These are phyloP conservation scores for Berberis thunbergii DNA, from an alignment of 164 flowering plant species.

Conservation along the genomic window DNA sequence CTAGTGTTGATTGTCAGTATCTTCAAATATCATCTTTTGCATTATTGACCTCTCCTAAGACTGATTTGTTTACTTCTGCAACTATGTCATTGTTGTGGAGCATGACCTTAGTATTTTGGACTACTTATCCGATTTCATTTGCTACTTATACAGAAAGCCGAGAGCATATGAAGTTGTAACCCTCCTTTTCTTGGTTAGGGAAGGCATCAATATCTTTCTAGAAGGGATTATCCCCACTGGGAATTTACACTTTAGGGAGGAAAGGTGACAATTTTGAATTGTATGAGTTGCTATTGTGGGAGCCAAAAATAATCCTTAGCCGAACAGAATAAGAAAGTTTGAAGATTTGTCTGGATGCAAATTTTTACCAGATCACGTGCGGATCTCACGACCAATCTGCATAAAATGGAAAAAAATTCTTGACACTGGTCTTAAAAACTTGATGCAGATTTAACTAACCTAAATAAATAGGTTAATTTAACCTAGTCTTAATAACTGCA, in stretches of 20 bases:
- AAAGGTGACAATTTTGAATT: constrained; percentile 5
- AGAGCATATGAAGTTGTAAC: constrained; percentile 95
- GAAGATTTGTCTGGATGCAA: no score
- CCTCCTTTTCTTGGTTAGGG: constrained; percentile 94
- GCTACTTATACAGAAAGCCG: constrained; percentile 96
- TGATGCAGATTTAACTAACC: no score
- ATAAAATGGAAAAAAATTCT: no score
- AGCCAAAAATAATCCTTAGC: no score
- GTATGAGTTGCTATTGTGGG: no score
- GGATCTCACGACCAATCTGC: no score
- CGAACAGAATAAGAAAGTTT: no score
- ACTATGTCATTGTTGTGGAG: constrained; percentile 98
- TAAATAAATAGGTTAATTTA: no score
- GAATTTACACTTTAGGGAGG: constrained; percentile 88
- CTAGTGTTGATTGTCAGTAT: not conserved
- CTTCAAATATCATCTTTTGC: not conserved
- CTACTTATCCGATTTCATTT: constrained; percentile 95
- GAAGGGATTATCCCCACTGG: constrained; percentile 98
- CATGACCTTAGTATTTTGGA: constrained; percentile 98
- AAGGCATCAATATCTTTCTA: constrained; percentile 94
- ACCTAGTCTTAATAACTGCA: no score
- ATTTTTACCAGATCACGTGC: no score
- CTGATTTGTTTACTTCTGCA: constrained; percentile 24
- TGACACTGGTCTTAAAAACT: no score
- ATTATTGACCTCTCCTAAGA: not conserved